phyloP scores from a whole-genome alignment of 176 grass and related monocot species.

The Oryza punctata region DNA sequence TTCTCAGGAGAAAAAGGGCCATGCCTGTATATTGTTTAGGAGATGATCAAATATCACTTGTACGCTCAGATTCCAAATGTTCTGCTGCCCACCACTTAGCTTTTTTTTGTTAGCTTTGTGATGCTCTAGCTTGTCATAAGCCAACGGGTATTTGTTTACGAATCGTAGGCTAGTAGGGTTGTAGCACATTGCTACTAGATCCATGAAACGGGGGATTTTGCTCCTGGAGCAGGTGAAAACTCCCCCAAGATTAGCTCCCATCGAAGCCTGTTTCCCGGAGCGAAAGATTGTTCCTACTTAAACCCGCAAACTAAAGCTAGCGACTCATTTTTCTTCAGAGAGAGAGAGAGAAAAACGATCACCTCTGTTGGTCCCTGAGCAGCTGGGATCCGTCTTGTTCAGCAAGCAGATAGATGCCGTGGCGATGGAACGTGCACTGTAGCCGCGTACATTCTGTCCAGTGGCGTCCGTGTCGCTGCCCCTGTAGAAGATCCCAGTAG shows the following conservation, averaged over 20 bases:
- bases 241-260: slow-evolving; percentile 54
- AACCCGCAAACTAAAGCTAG: background rate
- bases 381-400: background rate
- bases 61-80: slow-evolving; percentile 48
- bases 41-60: background rate
- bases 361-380: background rate
- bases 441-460: background rate
- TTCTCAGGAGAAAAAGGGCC: background rate
- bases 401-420: background rate
- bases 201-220: slow-evolving; percentile 71
- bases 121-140: slow-evolving; percentile 1
- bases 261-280: slow-evolving; percentile 55
- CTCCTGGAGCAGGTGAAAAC: slow-evolving; percentile 32
- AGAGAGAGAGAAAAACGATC: background rate
- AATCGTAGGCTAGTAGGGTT: background rate
- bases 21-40: slow-evolving; percentile 3
- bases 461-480: slow-evolving; percentile 11
- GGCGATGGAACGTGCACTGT: background rate
- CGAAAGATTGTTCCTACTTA: slow-evolving; percentile 45
- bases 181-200: slow-evolving; percentile 36
- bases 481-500: slow-evolving; percentile 39
- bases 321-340: background rate
- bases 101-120: slow-evolving; percentile 21
- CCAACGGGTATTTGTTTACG: background rate
- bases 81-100: slow-evolving; percentile 6